These are phyloP conservation scores for Talaromyces wortmannii DNA, from an alignment of 495 filamentous ascomycete genomes.

Conservation along the genomic window DNA sequence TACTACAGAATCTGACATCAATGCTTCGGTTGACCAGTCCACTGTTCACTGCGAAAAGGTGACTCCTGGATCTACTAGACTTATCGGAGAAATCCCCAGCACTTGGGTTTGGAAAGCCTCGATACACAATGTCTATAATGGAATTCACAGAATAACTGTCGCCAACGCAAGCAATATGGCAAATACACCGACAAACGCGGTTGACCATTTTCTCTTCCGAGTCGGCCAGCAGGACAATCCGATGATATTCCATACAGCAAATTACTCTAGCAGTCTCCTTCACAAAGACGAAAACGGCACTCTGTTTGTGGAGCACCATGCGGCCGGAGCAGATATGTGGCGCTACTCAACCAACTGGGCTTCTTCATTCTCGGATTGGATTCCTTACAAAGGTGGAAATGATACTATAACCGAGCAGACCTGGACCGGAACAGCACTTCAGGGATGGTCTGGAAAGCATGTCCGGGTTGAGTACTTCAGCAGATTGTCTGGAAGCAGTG, in stretches of 20 bases:
- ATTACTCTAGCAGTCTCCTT: conserved; percentile 48
- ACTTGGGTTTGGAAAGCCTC: conserved; percentile 48
- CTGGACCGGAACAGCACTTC: conserved; percentile 57
- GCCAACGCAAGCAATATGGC: conserved; percentile 40
- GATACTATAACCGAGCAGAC: conserved; percentile 32
- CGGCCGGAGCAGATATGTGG: conserved; percentile 57
- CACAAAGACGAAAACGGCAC: conserved; percentile 26
- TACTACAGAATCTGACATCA: conserved; percentile 33
- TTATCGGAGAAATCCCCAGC: conserved; percentile 45
- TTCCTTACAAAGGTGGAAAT: conserved; percentile 44
- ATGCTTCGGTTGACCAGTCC: conserved; percentile 28
- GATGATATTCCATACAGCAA: conserved; percentile 51
- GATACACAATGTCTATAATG: conserved; percentile 55
- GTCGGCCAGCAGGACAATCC: conserved; percentile 52
- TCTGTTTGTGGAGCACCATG: conserved; percentile 50
- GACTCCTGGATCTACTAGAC: conserved; percentile 13
- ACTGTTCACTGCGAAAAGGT: conserved; percentile 38
- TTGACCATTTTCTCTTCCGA: conserved; percentile 51
- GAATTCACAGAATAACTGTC: conserved; percentile 57
- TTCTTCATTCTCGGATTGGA: conserved; percentile 53
- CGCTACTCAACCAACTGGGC: conserved; percentile 60
- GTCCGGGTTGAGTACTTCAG: conserved; percentile 64
- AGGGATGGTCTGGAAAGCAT: conserved; percentile 61
- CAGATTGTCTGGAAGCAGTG: conserved; percentile 55
- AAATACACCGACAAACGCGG: conserved; percentile 27